Conservation (phyloP, 768 basidiomycete species). For the Kwoniella dejecticola region DNA sequence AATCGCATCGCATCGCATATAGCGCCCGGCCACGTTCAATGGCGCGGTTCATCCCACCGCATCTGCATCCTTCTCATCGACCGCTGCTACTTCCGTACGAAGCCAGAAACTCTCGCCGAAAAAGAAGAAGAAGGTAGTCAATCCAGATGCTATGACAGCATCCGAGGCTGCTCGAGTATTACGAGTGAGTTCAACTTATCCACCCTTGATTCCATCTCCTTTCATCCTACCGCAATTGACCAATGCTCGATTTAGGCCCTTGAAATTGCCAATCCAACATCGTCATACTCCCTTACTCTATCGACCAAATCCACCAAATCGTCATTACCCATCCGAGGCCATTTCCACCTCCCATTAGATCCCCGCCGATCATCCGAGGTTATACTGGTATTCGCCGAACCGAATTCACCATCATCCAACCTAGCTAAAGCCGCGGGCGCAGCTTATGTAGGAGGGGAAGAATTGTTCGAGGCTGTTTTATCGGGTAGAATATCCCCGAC, state of each 20-base stretch:
- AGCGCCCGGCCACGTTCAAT: constrained; percentile 14
- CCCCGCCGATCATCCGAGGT: constrained; percentile 66
- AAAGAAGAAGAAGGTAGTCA: constrained; percentile 35
- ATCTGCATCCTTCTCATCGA: constrained; percentile 16
- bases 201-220: neutral
- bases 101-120: constrained; percentile 15
- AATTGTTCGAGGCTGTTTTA: constrained; percentile 80
- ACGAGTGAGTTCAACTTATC: constrained; percentile 41
- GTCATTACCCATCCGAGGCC: constrained; percentile 82
- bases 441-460: constrained; percentile 83
- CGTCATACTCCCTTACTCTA: constrained; percentile 77
- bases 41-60: constrained; percentile 5
- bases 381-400: constrained; percentile 92
- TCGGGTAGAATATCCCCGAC: constrained; percentile 74
- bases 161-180: constrained; percentile 52
- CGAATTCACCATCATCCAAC: constrained; percentile 65
- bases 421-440: constrained; percentile 81
- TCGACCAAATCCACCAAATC: constrained; percentile 78
- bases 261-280: constrained; percentile 73
- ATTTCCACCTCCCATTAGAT: constrained; percentile 79
- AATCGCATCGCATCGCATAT: neutral
- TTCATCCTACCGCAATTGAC: neutral
- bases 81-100: constrained; percentile 6
- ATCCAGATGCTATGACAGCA: constrained; percentile 52
- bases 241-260: constrained; percentile 64